Conservation (phyloP, 257 asterid species). For the Solanum piurae region DNA sequence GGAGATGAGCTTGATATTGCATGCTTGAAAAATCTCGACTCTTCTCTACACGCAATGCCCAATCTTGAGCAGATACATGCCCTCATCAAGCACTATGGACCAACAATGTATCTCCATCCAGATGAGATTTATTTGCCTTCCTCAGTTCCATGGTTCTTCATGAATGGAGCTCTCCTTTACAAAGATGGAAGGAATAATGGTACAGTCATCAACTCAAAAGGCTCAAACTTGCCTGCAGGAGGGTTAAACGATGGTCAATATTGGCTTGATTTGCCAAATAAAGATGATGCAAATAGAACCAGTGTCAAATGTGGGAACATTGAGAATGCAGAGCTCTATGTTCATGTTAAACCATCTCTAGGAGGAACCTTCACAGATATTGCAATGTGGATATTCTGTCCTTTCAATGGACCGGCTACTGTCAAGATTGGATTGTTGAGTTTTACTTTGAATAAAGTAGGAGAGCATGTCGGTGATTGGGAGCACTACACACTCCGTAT, state of each 20-base stretch:
- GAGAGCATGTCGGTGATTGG: slow-evolving; percentile 89
- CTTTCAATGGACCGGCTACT: slow-evolving; percentile 79
- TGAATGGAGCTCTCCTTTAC: slow-evolving; percentile 62
- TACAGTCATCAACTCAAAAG: slow-evolving; percentile 38
- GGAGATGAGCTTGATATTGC: slow-evolving; percentile 29
- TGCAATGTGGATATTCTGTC: slow-evolving; percentile 86
- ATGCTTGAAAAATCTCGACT: slow-evolving; percentile 61
- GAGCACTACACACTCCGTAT: slow-evolving; percentile 82
- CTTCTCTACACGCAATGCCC: slow-evolving; percentile 52
- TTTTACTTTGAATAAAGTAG: slow-evolving; percentile 33
- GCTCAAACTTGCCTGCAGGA: slow-evolving; percentile 58
- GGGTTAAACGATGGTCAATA: slow-evolving; percentile 56
- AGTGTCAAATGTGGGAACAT: slow-evolving; percentile 44
- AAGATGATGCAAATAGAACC: slow-evolving; percentile 14
- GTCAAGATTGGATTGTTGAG: slow-evolving; percentile 43
- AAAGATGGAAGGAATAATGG: slow-evolving; percentile 53
- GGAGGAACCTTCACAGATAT: slow-evolving; percentile 79
- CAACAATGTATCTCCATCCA: slow-evolving; percentile 70
- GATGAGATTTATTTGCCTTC: slow-evolving; percentile 76
- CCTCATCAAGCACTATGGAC: slow-evolving; percentile 66
- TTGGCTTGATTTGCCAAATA: slow-evolving; percentile 65
- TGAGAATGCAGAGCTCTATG: slow-evolving; percentile 56
- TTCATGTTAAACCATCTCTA: slow-evolving; percentile 68
- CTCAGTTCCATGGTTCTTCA: slow-evolving; percentile 79
- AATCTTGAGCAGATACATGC: slow-evolving; percentile 63